Evolutionary conservation across 75 land plant genomes (phyloP).

Genomic region (Azolla pinnata): DNA sequence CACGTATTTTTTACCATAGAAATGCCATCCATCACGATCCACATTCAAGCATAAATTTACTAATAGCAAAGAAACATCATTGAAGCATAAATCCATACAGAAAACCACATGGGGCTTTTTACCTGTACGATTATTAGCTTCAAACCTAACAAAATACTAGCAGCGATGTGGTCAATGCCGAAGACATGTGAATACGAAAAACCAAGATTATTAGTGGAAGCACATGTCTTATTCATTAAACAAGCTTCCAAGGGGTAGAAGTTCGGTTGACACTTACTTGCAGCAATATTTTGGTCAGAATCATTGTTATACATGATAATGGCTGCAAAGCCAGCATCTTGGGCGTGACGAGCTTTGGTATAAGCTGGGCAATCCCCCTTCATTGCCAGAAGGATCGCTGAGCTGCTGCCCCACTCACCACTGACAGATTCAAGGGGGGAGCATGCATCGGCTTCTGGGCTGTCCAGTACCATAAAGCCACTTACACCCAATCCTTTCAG

Average conservation of each 20-base stretch:
- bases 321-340: slow-evolving; percentile 34
- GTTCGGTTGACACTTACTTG: slow-evolving; percentile 36
- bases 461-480: neutral
- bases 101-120: neutral
- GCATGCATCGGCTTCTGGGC: neutral
- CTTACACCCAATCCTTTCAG: neutral
- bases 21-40: too few relatives aligned
- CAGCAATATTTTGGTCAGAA: slow-evolving; percentile 17
- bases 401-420: neutral
- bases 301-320: slow-evolving; percentile 35
- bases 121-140: neutral
- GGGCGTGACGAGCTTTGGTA: slow-evolving; percentile 34
- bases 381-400: slow-evolving; percentile 17
- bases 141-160: neutral
- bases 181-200: neutral
- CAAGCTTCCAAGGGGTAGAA: too few relatives aligned
- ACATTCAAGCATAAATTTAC: too few relatives aligned
- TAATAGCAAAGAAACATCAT: too few relatives aligned
- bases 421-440: neutral
- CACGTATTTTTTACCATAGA: too few relatives aligned
- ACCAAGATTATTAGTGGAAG: neutral
- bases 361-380: slow-evolving; percentile 35
- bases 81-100: neutral
- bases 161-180: neutral
- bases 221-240: neutral